Evolutionary conservation across 768 basidiomycete genomes (phyloP), one percentile per base, ranked within the genome.

Genomic region (Lentinula guzmanii): DNA sequence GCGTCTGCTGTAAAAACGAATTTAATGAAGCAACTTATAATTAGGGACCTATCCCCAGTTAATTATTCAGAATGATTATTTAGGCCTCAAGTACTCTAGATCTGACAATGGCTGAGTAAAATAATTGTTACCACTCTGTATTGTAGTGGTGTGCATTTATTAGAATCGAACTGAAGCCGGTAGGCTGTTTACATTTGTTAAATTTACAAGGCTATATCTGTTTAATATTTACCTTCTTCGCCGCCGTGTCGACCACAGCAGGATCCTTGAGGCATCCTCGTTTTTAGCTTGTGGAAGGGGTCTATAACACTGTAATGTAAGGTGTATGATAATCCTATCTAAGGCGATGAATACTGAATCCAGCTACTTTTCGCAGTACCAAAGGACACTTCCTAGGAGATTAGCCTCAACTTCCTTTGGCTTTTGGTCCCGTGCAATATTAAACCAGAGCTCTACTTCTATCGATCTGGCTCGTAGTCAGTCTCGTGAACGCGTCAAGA

Each of bases 321-420:
- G 45, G 4, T 43, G 6, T 43, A 16, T 43, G 42, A 15, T 43
- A 15, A 21, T 28, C 9, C 21, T 24, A 9, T 24, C 45, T 10
- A 53, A 6, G 31, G 9, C 16, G 61, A 69, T 71, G 67, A 55
- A 61, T 13, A 62, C 69, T 70, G 61, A 70, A 63, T 43, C 39
- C 41, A 60, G 61, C 64, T 70, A 71, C 67, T 70, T 70, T 58
- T 66, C 68, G 62, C 70, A 64, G 53, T 64, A 69, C 61, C 63
- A 65, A 61, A 65, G 65, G 66, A 68, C 70, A 45, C 67, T 68
- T 66, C 61, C 70, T 60, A 65, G 69, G 64, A 65, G 65, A 62
- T 60, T 67, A 34, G 31, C 33, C 33, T 53, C 52, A 34, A 13
- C 52, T 33, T 39, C 52, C 31, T 53, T 53, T 39, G 52, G 52